These are phyloP conservation scores for Asterionellopsis glacialis DNA, from an alignment of 108 stramenopile species.

Conservation along the genomic window DNA sequence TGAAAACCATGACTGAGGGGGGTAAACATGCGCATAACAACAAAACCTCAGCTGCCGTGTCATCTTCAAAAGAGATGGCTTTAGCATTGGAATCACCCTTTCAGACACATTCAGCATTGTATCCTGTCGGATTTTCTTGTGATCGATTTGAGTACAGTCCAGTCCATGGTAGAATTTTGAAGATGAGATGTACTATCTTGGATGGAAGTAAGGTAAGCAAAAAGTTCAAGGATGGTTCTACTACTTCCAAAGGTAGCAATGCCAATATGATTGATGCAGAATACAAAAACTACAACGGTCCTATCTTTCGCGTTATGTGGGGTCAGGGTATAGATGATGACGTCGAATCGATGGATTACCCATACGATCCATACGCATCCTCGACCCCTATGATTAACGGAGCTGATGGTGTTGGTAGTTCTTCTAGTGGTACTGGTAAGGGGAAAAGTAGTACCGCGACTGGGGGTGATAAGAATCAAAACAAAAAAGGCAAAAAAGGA, in stretches of 20 bases:
- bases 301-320: conserved; percentile 81
- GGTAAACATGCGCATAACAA: background rate
- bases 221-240: conserved; percentile 13
- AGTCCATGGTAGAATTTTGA: conserved; percentile 68
- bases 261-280: background rate
- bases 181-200: conserved; percentile 74
- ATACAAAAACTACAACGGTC: conserved; percentile 32
- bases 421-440: background rate
- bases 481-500: too few relatives aligned
- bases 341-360: conserved; percentile 27
- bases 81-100: conserved; percentile 12
- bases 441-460: conserved; percentile 5
- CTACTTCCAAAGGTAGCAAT: background rate
- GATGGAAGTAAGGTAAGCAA: conserved; percentile 43
- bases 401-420: background rate
- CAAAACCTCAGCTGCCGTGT: too few relatives aligned
- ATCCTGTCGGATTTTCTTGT: conserved; percentile 79
- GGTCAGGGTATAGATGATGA: conserved; percentile 82
- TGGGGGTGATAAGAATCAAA: background rate
- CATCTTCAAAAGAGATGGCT: too few relatives aligned
- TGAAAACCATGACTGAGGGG: conserved; percentile 12
- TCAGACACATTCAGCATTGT: conserved; percentile 52
- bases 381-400: conserved; percentile 35
- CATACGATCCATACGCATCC: conserved; percentile 54
- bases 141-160: conserved; percentile 81